phyloP scores from a whole-genome alignment of 2,329 filamentous ascomycete genomes.

The Cordyceps farinosa region DNA sequence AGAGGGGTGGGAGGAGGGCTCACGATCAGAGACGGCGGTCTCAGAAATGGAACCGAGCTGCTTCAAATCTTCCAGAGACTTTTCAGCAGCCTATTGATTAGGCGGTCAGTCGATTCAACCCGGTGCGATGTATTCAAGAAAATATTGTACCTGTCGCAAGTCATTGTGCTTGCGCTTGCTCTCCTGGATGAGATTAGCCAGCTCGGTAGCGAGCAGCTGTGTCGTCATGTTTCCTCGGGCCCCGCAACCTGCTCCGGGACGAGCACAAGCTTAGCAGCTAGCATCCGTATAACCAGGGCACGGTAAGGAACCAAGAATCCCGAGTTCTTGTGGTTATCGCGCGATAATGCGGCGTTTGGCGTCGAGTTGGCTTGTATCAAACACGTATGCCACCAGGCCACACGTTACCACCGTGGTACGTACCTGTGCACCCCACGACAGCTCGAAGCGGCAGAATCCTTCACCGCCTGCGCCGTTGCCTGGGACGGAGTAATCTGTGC shows the following conservation, averaged over 20 bases:
- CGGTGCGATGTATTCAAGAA: not conserved
- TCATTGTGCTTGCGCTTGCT: conserved; percentile 93
- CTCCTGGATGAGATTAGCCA: conserved; percentile 88
- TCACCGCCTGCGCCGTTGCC: conserved; percentile 4
- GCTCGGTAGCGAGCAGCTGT: conserved; percentile 82
- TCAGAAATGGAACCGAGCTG: conserved; percentile 33
- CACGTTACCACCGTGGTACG: not conserved
- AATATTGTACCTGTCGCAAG: conserved; percentile 65
- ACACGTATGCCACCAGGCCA: conserved; percentile 10
- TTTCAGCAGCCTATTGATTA: conserved; percentile 72
- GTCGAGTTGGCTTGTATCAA: conserved; percentile 1
- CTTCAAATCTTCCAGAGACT: conserved; percentile 86
- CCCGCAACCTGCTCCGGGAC: conserved; percentile 11
- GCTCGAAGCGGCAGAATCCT: conserved; percentile 10
- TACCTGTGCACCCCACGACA: not conserved
- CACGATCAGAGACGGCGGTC: conserved; percentile 38
- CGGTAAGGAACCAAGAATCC: not conserved
- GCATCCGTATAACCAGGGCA: not conserved
- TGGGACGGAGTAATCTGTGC: not conserved
- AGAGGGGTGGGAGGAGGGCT: not conserved
- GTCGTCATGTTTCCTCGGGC: conserved; percentile 69
- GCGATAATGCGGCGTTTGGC: not conserved
- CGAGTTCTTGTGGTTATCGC: not conserved
- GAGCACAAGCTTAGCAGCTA: conserved; percentile 7
- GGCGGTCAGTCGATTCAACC: not conserved